Base-by-base conservation (phyloP, 352 stramenopile genomes). In the Pythium graminicola region DNA sequence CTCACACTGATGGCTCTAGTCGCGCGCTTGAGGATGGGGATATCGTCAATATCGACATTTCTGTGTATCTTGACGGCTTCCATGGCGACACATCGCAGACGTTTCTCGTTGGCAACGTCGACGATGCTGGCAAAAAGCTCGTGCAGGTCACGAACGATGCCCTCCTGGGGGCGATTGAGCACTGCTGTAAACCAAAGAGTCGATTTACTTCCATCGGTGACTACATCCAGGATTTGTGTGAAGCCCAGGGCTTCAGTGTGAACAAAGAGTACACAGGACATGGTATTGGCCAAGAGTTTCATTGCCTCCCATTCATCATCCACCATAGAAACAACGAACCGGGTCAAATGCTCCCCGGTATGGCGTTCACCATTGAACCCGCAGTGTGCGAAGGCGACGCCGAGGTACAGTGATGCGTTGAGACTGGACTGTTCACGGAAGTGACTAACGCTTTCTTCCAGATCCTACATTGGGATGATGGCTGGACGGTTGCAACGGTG, bases 341-440 rank as follows among this genome's bases (percentile, higher is more conserved):
- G n/a, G 84, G 75, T 17, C 58, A 82, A 43, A 90, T 95, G 74
- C 65, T 90, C 27, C 76, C 81, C 0, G 96, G 96, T 22, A 98
- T 98, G 94, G 92, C 97, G 20, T 99, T 99, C 75, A 99, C 97
- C 0, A 97, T 99, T 60, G 97, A 99, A 74, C 96, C 96, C 2
- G 97, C 98, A 53, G 73, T 99, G 27, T 96, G 85, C 10, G 91
- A 99, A 67, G 87, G 87, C 41, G 84, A 64, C 43, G 69, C 73
- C 2, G 78, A 98, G 73, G 81, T 92, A 50, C 35, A 66, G 32
- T 28, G 28, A n/a, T n/a, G n/a, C n/a, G n/a, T n/a, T n/a, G n/a
- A n/a, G n/a, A n/a, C n/a, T n/a, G n/a, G n/a, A n/a, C n/a, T n/a
- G n/a, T n/a, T 27, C n/a, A 51, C n/a, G 10, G 17, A 5, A 20